Base-by-base conservation (phyloP, 805 yeast species). In the Torulaspora gathmanii region DNA sequence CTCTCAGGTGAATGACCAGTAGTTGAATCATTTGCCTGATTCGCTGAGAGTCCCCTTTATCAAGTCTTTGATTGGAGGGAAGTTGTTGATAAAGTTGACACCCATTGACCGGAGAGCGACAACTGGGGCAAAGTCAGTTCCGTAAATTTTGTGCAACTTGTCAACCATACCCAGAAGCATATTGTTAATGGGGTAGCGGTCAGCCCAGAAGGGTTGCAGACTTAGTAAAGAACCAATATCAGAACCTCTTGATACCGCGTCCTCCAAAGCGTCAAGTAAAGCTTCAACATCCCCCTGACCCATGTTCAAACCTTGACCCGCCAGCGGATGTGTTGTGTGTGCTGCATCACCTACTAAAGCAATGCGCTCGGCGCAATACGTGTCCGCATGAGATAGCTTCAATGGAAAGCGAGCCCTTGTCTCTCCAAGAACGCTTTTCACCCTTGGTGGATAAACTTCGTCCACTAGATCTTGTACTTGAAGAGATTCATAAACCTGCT, bases 301-400 rank as follows among this genome's bases (percentile, higher is more conserved):
- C 96, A 91, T 89, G 65, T 93, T 93, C 45, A 93, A 75, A 20
- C 99, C 99, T 67, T 93, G 99, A 8, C 99, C 99, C 3, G 97
- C 97, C 48, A 93, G 72, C 2, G 99, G 99, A 63, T 93, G 98
- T 1, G 96, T 87, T 0, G 97, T 84, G 57, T 93, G 99, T 0
- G 98, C 98, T 1, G 99, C 98, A 67, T 93, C 99, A 20, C 99
- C 99, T 8, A 91, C 86, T n/a, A 93, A 69, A 0, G 97, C 98
- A 25, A 91, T 75, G 53, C 98, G 73, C 3, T 86, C 90, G 2
- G 79, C 79, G 15, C 87, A 80, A 61, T 93, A 93, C 1, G 85
- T 77, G 58, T 93, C 98, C 2, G 96, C 95, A 61, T 93, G 97
- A 16, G 89, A 80, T 70, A 91, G 67, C 54, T 82, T 82, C 53